Conservation (phyloP, 2,329 filamentous ascomycete genomes). For the Colletotrichum nymphaeae region DNA sequence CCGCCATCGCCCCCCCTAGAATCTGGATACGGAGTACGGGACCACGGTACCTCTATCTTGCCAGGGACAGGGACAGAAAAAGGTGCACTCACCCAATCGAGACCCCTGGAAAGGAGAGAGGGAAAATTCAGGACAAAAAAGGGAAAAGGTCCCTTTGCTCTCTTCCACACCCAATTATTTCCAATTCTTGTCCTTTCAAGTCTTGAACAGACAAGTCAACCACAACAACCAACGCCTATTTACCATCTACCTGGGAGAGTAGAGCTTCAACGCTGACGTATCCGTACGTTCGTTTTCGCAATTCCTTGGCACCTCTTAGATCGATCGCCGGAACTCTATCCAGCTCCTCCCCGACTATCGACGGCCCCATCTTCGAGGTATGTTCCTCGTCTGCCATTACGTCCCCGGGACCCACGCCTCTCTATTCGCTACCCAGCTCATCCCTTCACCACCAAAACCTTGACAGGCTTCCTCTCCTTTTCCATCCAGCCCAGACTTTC, state of each 20-base stretch:
- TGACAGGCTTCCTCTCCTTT: conserved; percentile 28
- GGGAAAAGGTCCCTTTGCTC: neutral
- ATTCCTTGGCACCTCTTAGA: conserved; percentile 3
- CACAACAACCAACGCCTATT: neutral
- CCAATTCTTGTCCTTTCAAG: neutral
- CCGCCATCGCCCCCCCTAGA: neutral
- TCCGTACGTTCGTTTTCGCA: neutral
- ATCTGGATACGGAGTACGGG: too few relatives aligned
- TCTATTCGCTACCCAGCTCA: conserved; percentile 31
- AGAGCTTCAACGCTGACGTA: neutral
- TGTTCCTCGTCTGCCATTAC: conserved; percentile 24
- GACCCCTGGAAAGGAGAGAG: neutral
- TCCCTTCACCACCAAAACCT: conserved; percentile 31
- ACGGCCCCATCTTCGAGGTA: neutral
- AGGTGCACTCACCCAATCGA: neutral
- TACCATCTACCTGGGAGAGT: neutral
- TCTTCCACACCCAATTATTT: neutral
- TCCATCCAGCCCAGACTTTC: conserved; percentile 2
- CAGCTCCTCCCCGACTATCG: neutral
- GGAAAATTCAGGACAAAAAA: neutral
- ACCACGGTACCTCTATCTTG: neutral
- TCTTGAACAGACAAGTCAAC: neutral
- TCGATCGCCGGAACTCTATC: neutral
- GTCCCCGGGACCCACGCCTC: conserved; percentile 21
- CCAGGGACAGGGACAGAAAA: neutral